A percentile compares a stretch with the other conserved stretches of the same genome.
phyloP scores from a whole-genome alignment of 2,329 filamentous ascomycete genomes.

The Aspergillus sp. region DNA sequence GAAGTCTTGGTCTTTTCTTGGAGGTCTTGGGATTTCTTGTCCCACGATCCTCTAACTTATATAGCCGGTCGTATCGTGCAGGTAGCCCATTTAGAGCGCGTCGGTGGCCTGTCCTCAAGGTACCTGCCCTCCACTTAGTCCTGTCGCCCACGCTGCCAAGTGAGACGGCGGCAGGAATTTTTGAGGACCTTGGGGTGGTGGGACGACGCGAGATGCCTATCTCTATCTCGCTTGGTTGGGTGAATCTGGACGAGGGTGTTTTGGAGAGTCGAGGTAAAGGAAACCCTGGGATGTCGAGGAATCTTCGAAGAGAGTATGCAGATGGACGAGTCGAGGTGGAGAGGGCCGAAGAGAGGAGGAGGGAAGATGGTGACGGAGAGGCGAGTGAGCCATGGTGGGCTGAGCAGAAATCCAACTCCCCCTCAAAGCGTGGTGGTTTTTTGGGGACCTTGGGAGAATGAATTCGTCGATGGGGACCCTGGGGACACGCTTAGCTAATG shows the following conservation, averaged over 20 bases:
- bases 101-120: constrained; percentile 11
- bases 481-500: too few relatives aligned
- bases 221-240: not conserved
- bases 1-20: constrained; percentile 10
- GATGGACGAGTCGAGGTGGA: too few relatives aligned
- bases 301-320: not conserved
- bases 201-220: not conserved
- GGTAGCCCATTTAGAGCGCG: not conserved
- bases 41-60: constrained; percentile 3
- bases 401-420: not conserved
- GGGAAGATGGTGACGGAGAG: not conserved
- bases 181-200: constrained; percentile 17
- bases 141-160: constrained; percentile 5
- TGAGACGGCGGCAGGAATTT: constrained; percentile 6
- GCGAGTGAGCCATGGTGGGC: not conserved
- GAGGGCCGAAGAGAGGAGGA: not conserved
- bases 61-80: constrained; percentile 9
- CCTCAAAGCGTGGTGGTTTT: too few relatives aligned
- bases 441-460: constrained; percentile 14
- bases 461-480: not conserved
- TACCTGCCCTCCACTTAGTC: constrained; percentile 11
- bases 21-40: constrained; percentile 6
- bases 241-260: not conserved
- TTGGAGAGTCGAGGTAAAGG: not conserved
- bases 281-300: not conserved